These are phyloP conservation scores for Cytospora paraplurivora DNA, from an alignment of 2,329 filamentous ascomycete genomes.

Conservation along the genomic window DNA sequence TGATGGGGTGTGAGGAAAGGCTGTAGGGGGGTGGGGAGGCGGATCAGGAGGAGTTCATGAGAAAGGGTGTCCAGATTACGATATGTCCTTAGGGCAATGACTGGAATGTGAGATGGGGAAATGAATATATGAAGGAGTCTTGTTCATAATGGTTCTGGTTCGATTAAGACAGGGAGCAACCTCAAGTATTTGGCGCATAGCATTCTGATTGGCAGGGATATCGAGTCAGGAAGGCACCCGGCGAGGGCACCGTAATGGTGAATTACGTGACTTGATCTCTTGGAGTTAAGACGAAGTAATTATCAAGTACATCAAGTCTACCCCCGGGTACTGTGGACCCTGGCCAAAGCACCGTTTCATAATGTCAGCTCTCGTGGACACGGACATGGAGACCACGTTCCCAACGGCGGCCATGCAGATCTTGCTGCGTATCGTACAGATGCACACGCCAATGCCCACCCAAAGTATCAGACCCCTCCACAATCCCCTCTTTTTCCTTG, in stretches of 20 bases:
- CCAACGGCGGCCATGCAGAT: slow-evolving; percentile 4
- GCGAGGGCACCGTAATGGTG: background rate
- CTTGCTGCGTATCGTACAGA: background rate
- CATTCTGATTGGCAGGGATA: background rate
- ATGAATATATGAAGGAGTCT: background rate
- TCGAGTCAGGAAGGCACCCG: background rate
- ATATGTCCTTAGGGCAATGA: background rate
- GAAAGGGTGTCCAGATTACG: background rate
- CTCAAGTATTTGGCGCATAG: background rate
- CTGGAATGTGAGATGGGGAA: background rate
- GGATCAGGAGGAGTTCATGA: background rate
- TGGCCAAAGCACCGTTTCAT: background rate
- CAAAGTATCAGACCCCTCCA: slow-evolving; percentile 2
- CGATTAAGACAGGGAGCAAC: background rate
- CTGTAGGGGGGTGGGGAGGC: too few relatives aligned
- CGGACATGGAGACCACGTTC: slow-evolving; percentile 6
- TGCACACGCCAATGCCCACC: background rate
- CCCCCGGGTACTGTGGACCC: background rate
- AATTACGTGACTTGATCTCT: background rate
- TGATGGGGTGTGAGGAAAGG: slow-evolving; percentile 39
- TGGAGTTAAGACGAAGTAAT: slow-evolving; percentile 4
- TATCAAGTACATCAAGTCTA: background rate
- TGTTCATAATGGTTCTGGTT: background rate
- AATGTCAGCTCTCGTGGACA: background rate
- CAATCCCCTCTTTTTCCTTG: background rate